These are phyloP conservation scores for Reutealis trisperma DNA, from an alignment of 345 rosid species.

Conservation along the genomic window DNA sequence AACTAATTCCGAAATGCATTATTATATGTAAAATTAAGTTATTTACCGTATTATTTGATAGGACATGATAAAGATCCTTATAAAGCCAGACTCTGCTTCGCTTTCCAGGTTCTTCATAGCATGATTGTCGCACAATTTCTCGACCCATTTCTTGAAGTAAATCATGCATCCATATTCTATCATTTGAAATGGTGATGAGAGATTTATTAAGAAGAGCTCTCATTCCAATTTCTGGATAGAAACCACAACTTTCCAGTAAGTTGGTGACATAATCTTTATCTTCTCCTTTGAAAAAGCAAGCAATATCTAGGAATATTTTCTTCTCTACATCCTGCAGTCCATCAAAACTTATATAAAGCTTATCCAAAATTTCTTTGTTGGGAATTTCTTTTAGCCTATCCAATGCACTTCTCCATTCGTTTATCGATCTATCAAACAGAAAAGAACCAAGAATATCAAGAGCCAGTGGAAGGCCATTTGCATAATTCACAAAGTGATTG, in stretches of 20 bases:
- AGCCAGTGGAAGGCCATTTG: conserved; percentile 17
- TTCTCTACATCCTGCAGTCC: conserved; percentile 14
- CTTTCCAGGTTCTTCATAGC: conserved; percentile 14
- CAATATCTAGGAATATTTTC: conserved; percentile 26
- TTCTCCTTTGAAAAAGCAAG: conserved; percentile 13
- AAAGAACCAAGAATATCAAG: conserved; percentile 21
- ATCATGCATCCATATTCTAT: conserved; percentile 13
- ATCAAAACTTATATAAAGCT: conserved; percentile 17
- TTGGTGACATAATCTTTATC: not conserved
- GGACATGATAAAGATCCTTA: conserved; percentile 8
- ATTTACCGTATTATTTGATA: not conserved
- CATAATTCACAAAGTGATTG: not conserved
- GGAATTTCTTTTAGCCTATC: conserved; percentile 5
- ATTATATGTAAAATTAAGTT: not conserved
- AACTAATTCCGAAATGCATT: not conserved
- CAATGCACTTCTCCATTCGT: conserved; percentile 12
- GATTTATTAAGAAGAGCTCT: conserved; percentile 9
- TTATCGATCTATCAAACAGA: not conserved
- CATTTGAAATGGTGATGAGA: not conserved
- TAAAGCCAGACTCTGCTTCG: conserved; percentile 17
- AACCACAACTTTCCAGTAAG: conserved; percentile 11
- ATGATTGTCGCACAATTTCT: conserved; percentile 15
- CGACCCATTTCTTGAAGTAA: conserved; percentile 22
- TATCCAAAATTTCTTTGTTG: conserved; percentile 9
- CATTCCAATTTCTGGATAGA: conserved; percentile 17